Evolutionary conservation across 257 asterid species (phyloP).

Genomic region (Scutellaria baicalensis): DNA sequence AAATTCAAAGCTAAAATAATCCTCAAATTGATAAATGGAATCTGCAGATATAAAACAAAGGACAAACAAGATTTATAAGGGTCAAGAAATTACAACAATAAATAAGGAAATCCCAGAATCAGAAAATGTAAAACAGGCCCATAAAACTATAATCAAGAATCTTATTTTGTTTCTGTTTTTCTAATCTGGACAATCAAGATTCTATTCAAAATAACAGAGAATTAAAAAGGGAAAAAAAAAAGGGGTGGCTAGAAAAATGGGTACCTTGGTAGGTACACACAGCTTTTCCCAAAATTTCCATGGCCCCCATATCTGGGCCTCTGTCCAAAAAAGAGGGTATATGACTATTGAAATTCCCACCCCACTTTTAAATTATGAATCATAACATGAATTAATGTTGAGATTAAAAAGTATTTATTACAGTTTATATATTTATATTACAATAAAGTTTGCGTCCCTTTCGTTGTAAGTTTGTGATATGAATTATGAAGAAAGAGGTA

Average conservation of each 20-base stretch:
- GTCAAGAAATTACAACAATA: background rate
- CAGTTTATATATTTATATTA: background rate
- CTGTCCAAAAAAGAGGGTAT: background rate
- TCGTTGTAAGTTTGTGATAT: background rate
- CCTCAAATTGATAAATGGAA: background rate
- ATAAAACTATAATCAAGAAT: background rate
- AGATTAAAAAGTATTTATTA: background rate
- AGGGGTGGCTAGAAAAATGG: constrained; percentile 9
- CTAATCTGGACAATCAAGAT: constrained; percentile 17
- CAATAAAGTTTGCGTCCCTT: background rate
- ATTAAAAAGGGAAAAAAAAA: background rate
- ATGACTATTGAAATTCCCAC: constrained; percentile 9
- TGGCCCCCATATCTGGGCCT: background rate
- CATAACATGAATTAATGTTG: background rate
- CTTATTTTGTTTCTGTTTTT: background rate
- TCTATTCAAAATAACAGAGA: background rate
- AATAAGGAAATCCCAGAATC: background rate
- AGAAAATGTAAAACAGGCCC: background rate
- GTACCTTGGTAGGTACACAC: constrained; percentile 15
- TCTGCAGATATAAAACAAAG: constrained; percentile 5
- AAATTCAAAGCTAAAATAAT: background rate
- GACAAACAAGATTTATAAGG: background rate
- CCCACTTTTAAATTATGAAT: background rate
- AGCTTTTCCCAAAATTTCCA: background rate
- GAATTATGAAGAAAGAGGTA: background rate